Base-by-base conservation (phyloP, 1,139 yeast genomes). In the Arxiozyma telluris region DNA sequence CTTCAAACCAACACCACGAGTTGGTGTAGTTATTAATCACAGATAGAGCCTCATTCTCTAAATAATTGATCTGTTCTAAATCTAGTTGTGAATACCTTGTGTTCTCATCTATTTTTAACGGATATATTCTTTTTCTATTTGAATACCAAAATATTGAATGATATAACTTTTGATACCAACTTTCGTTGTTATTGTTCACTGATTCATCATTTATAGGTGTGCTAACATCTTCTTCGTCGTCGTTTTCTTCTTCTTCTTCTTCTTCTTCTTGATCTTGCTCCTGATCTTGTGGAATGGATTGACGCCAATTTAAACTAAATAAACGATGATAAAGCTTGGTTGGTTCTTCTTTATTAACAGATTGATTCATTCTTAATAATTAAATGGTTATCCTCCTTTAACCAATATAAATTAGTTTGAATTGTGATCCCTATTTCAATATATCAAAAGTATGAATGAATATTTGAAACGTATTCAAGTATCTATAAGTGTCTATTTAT, bases 1-100 rank as follows among this genome's bases (percentile, higher is more conserved):
- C 62, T 53, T 64, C 62, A 55, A 55, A 63, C 71, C 70, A 65
- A 50, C 69, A 64, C 70, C 69, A 65, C 17, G 67, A 55, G 44
- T 55, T 55, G 9, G 55, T 51, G 38, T 60, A 61, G 48, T 57
- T 59, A 38, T 54, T 49, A 4, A 65, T 62, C 2, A 57, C 57
- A 22, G 57, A 59, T 15, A 55, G 52, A 3, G 70, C 64, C 47
- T 67, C 69, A 17, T 53, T 56, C 45, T 63, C 65, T 41, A 67
- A 53, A 20, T 57, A 58, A 17, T 58, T 59, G 12, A 64, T 55
- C 49, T 67, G 71, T 21, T 61, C 60, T 4, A 53, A 52, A 47
- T 59, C 62, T 11, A 67, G 57, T 49, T 65, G 65, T 11, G 67
- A 59, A 51, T 66, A 65, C 20, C 61, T 57, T 17, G 62, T 56